phyloP scores from a whole-genome alignment of 2,329 filamentous ascomycete genomes.

The Hypoxylon sp. region DNA sequence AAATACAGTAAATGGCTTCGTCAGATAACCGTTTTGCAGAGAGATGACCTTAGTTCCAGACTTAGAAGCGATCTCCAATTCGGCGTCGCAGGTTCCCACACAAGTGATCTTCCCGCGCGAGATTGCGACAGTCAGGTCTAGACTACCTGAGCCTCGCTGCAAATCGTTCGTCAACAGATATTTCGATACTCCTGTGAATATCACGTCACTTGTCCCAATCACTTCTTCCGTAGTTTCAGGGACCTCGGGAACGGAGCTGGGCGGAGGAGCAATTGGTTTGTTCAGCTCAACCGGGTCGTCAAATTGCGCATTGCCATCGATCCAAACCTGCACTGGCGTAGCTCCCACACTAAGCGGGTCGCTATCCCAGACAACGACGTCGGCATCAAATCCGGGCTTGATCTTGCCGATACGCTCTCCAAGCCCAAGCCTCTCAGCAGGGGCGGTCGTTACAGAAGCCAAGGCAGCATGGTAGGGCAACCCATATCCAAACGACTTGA shows the following conservation, averaged over 20 bases:
- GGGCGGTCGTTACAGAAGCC: slow-evolving; percentile 65
- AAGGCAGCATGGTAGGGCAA: slow-evolving; percentile 68
- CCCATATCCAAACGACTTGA: slow-evolving; percentile 67
- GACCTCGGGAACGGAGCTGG: slow-evolving; percentile 53
- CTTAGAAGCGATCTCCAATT: slow-evolving; percentile 51
- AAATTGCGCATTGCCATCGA: slow-evolving; percentile 68
- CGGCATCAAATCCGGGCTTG: slow-evolving; percentile 68
- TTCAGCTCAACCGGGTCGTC: slow-evolving; percentile 61
- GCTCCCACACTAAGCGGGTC: slow-evolving; percentile 69
- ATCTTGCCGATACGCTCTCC: slow-evolving; percentile 67
- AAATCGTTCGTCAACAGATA: slow-evolving; percentile 56
- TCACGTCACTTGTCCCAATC: slow-evolving; percentile 49
- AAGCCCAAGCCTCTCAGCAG: slow-evolving; percentile 66
- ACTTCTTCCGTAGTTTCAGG: slow-evolving; percentile 54
- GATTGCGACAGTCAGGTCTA: slow-evolving; percentile 59
- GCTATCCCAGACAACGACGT: slow-evolving; percentile 69
- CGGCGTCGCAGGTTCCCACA: slow-evolving; percentile 59
- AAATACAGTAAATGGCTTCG: slow-evolving; percentile 67
- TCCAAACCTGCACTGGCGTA: slow-evolving; percentile 68
- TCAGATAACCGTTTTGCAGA: slow-evolving; percentile 68
- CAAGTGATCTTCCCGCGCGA: slow-evolving; percentile 64
- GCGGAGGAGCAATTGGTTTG: slow-evolving; percentile 55
- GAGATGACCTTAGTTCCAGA: slow-evolving; percentile 52
- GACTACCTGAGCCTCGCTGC: slow-evolving; percentile 31
- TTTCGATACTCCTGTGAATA: slow-evolving; percentile 66